Conservation (phyloP, 805 yeast genomes). For the Wickerhamiella dianesei region DNA sequence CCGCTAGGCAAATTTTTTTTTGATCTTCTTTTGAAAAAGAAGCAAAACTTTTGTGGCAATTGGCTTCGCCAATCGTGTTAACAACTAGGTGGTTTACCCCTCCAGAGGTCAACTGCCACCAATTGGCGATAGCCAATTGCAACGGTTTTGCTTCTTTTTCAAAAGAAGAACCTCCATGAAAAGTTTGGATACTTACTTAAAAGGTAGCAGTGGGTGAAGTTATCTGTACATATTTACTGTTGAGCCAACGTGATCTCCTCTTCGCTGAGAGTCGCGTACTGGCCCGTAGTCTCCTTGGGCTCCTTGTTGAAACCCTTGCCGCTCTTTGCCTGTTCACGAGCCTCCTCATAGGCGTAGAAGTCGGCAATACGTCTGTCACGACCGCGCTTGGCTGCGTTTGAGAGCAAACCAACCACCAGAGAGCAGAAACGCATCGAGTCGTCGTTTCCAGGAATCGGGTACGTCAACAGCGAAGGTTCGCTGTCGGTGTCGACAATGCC, state of each 20-base stretch:
- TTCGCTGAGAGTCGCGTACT: neutral
- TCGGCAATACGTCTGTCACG: constrained; percentile 39
- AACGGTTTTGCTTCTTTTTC: neutral
- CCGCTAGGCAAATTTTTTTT: no score
- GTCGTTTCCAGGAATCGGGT: constrained; percentile 94
- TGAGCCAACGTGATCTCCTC: neutral
- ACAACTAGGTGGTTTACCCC: no score
- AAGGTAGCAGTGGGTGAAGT: no score
- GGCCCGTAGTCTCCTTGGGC: neutral
- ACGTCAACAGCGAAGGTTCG: constrained; percentile 79
- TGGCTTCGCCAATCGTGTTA: no score
- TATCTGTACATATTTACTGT: no score
- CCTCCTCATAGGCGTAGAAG: constrained; percentile 24
- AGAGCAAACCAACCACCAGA: constrained; percentile 66
- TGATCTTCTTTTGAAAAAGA: no score
- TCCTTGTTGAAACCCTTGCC: constrained; percentile 13
- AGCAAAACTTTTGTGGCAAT: no score
- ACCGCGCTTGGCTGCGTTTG: constrained; percentile 77
- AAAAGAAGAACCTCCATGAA: no score
- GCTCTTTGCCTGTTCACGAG: constrained; percentile 12
- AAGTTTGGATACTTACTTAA: no score
- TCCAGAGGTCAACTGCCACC: no score
- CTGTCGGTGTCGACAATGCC: constrained; percentile 90
- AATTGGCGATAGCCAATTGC: neutral
- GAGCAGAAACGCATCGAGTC: constrained; percentile 74